Evolutionary conservation across 352 stramenopile species (phyloP), one percentile per base, ranked within the genome.

Genomic region (Globisporangium takayamanum): DNA sequence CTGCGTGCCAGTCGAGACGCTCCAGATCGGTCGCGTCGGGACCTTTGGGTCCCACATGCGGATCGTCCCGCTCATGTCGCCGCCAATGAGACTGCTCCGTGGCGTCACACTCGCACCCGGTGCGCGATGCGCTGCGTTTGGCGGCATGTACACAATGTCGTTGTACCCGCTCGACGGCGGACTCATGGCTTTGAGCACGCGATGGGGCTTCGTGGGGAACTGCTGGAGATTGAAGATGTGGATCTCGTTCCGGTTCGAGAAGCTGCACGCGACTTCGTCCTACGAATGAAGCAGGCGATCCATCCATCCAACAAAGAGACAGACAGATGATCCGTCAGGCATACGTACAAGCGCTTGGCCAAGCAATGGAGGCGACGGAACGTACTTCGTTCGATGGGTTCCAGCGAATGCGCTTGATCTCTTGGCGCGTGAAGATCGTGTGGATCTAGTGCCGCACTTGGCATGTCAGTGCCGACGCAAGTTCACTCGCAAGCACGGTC

Each of bases 131-230:
- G 25, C 30, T 1, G 2, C 42, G 1, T 41, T 50, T 4, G 60
- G 11, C 45, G 66, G 57, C 14, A 86, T 42, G 59, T 83, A 92
- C 18, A 90, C 44, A n/a, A 92, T 44, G 57, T 89, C 80, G n/a
- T 80, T 87, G 69, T 92, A 92, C 6, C 83, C 83, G 22, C 72
- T 80, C 0, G 80, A 88, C 22, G 83, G 79, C n/a, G 80, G 78
- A 53, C 73, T 92, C 28, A 68, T 75, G 20, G 74, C 74, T 56
- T 85, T 85, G 18, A 92, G 60, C 12, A 92, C 60, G 47, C 70
- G 73, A 52, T 85, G 68, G 7, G 83, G 76, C 39, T 80, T 78
- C 10, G 53, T 73, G 3, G 80, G 83, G 25, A 92, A 89, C 61
- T 89, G 89, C 52, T 78, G 64, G 60, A 92, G 59, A 45, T 90